These are phyloP conservation scores for Hexamita inflata DNA, from an alignment of 208 protist species.

Conservation along the genomic window DNA sequence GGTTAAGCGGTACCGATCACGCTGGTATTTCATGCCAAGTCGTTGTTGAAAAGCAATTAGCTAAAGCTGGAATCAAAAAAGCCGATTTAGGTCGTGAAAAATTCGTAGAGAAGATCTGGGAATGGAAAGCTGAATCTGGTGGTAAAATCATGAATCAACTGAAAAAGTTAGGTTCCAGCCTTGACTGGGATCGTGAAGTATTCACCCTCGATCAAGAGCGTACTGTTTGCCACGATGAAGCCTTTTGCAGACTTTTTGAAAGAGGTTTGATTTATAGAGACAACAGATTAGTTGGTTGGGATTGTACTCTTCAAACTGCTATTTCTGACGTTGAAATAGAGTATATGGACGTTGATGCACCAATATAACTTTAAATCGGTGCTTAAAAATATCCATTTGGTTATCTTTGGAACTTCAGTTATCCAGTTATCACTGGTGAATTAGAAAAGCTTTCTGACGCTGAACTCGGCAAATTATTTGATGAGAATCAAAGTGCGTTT, in stretches of 20 bases:
- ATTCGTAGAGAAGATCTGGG: constrained; percentile 82
- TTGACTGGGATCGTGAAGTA: constrained; percentile 89
- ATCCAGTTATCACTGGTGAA: neutral
- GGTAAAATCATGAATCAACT: constrained; percentile 67
- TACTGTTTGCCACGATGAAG: constrained; percentile 70
- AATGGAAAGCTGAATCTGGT: constrained; percentile 85
- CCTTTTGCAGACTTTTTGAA: constrained; percentile 84
- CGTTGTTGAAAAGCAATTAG: constrained; percentile 87
- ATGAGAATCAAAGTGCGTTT: neutral
- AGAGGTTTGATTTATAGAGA: constrained; percentile 78
- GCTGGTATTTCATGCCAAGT: constrained; percentile 79
- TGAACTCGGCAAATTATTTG: neutral
- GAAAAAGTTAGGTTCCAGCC: constrained; percentile 72
- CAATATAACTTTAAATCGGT: constrained; percentile 25
- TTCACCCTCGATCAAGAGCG: constrained; percentile 94
- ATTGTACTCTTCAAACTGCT: constrained; percentile 83
- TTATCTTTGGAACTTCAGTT: constrained; percentile 27
- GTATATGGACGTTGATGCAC: constrained; percentile 58
- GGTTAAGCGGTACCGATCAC: constrained; percentile 96
- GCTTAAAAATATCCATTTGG: constrained; percentile 31
- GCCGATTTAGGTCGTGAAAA: constrained; percentile 85
- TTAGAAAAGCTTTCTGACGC: neutral
- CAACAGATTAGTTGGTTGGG: constrained; percentile 95
- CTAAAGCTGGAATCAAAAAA: constrained; percentile 56
- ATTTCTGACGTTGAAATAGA: constrained; percentile 98